Evolutionary conservation across 192 early-diverging fungal species (phyloP).

Genomic region (Linnemannia schmuckeri): DNA sequence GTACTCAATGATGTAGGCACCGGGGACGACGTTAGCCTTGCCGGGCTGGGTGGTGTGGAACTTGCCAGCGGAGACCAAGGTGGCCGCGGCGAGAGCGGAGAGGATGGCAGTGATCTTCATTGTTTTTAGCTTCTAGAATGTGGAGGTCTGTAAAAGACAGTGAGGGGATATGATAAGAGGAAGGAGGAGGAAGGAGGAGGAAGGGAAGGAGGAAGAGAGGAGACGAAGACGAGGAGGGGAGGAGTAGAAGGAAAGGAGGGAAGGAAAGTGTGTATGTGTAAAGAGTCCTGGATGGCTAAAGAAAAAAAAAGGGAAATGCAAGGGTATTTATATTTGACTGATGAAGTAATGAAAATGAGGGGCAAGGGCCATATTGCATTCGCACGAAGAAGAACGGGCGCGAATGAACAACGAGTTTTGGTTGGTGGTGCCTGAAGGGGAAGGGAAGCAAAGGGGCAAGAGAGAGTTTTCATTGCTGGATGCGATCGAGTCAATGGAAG

Average conservation of each 20-base stretch:
- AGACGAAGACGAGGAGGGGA: neutral
- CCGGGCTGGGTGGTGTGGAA: conserved; percentile 23
- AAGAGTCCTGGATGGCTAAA: conserved; percentile 47
- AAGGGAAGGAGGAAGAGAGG: neutral
- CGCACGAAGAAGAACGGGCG: neutral
- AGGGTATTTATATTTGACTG: conserved; percentile 14
- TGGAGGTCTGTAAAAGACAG: conserved; percentile 34
- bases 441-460: neutral
- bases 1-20: conserved; percentile 46
- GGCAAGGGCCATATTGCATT: neutral
- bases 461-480: neutral
- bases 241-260: neutral
- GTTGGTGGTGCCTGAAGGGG: neutral
- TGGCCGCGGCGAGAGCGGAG: conserved; percentile 44
- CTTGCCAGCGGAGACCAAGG: conserved; percentile 52
- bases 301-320: neutral
- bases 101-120: conserved; percentile 51
- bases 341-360: neutral
- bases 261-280: conserved; percentile 8
- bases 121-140: neutral
- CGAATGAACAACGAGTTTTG: no score
- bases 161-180: conserved; percentile 18
- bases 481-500: neutral
- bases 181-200: neutral
- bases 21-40: conserved; percentile 18